Evolutionary conservation across 495 filamentous ascomycete genomes (phyloP).

Genomic region (Elasticomyces elasticus): DNA sequence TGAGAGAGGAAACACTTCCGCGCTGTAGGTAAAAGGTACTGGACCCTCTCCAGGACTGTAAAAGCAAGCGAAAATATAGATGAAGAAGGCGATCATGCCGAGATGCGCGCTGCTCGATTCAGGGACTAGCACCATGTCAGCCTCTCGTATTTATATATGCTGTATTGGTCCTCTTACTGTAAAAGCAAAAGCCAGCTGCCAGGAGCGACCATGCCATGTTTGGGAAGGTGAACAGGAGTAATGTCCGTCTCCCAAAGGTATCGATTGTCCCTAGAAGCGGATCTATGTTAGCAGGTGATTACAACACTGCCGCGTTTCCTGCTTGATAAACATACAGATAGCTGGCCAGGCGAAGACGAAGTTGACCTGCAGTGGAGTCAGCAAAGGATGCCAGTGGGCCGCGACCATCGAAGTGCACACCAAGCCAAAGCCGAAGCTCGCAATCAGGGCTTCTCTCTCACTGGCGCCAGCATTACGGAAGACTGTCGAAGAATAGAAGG

Average conservation of each 20-base stretch:
- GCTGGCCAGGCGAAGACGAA: conserved; percentile 79
- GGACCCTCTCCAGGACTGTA: conserved; percentile 77
- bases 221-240: conserved; percentile 77
- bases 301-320: not conserved
- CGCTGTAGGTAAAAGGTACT: conserved; percentile 76
- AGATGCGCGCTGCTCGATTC: not conserved
- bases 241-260: conserved; percentile 62
- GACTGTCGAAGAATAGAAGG: conserved; percentile 72
- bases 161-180: too few relatives aligned
- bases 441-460: conserved; percentile 52
- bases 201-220: conserved; percentile 72
- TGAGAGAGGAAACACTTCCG: conserved; percentile 63
- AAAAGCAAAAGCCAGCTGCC: conserved; percentile 60
- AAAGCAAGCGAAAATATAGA: conserved; percentile 64
- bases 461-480: conserved; percentile 54
- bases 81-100: conserved; percentile 34
- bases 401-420: too few relatives aligned
- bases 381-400: too few relatives aligned
- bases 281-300: conserved; percentile 28
- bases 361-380: too few relatives aligned
- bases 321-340: conserved; percentile 31
- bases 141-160: too few relatives aligned
- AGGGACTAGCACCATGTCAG: too few relatives aligned
- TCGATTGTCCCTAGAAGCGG: conserved; percentile 58
- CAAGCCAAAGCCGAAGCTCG: conserved; percentile 69